These are phyloP conservation scores for Phialemoniopsis sp. DNA, from an alignment of 2,329 filamentous ascomycete species.

Conservation along the genomic window DNA sequence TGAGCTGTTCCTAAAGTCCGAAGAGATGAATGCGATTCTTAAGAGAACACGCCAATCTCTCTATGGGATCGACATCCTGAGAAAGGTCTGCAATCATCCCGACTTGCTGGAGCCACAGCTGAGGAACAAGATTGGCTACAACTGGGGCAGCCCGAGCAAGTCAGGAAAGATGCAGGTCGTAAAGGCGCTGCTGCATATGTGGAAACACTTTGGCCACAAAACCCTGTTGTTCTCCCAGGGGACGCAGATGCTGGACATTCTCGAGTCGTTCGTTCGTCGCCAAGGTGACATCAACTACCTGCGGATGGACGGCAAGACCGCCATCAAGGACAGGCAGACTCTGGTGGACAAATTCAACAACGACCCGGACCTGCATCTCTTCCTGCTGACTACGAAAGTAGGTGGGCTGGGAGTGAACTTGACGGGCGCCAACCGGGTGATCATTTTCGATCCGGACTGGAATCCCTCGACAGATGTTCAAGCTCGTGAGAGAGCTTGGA, in stretches of 20 bases:
- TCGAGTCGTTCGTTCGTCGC: conserved; percentile 73
- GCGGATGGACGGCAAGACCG: conserved; percentile 91
- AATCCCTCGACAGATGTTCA: conserved; percentile 96
- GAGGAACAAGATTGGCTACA: conserved; percentile 55
- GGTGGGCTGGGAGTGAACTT: conserved; percentile 91
- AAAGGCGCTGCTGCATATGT: conserved; percentile 79
- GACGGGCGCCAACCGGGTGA: conserved; percentile 90
- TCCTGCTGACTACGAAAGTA: conserved; percentile 91
- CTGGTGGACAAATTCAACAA: conserved; percentile 94
- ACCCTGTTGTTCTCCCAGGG: conserved; percentile 90
- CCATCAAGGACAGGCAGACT: conserved; percentile 80
- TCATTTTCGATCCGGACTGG: conserved; percentile 99
- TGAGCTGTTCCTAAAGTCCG: conserved; percentile 73
- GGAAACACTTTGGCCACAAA: conserved; percentile 89
- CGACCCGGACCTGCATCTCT: conserved; percentile 74
- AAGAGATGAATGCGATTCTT: conserved; percentile 81
- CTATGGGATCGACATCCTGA: conserved; percentile 84
- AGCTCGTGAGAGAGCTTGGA: conserved; percentile 92
- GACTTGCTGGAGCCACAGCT: conserved; percentile 69
- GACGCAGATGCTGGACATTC: conserved; percentile 90
- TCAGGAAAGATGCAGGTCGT: conserved; percentile 97
- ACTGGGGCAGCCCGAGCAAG: conserved; percentile 72
- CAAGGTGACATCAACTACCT: conserved; percentile 70
- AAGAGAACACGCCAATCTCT: conserved; percentile 72
- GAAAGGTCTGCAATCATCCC: conserved; percentile 97